Conservation (phyloP, 495 filamentous ascomycete species). For the Podospora conica region DNA sequence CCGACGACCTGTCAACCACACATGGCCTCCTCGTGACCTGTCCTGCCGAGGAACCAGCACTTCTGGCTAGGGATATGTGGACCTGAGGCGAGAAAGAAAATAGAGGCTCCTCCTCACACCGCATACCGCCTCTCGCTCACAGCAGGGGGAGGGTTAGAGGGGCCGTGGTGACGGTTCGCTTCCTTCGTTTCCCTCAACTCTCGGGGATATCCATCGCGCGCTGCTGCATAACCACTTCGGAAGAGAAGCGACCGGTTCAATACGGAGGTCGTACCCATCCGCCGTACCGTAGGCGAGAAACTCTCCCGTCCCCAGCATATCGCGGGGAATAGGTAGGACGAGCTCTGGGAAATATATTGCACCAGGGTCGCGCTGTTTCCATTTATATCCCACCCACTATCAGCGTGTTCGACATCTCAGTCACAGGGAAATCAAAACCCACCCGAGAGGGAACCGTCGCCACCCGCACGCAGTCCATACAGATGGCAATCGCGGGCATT, state of each 20-base stretch:
- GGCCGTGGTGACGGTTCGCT: too few relatives aligned
- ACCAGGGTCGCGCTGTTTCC: slow-evolving; percentile 2
- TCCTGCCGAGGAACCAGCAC: not conserved
- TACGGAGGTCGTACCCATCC: not conserved
- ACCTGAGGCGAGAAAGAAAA: not conserved
- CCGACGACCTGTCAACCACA: not conserved
- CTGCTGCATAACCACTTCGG: not conserved
- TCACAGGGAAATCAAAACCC: not conserved
- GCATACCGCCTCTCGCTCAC: not conserved
- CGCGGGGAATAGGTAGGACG: slow-evolving; percentile 5
- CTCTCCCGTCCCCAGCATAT: slow-evolving; percentile 6
- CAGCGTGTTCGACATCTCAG: not conserved
- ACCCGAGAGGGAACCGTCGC: not conserved
- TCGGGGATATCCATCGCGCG: slow-evolving; percentile 6
- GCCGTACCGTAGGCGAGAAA: slow-evolving; percentile 1
- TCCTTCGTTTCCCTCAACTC: not conserved
- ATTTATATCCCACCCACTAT: slow-evolving; percentile 6
- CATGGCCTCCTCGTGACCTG: not conserved
- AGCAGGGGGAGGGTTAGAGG: too few relatives aligned
- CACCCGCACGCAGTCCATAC: slow-evolving; percentile 3
- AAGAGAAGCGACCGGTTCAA: slow-evolving; percentile 7
- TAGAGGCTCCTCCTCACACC: not conserved
- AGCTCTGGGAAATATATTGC: slow-evolving; percentile 11
- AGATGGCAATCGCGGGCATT: not conserved
- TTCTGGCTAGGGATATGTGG: not conserved